phyloP scores from a whole-genome alignment of 2,329 filamentous ascomycete species.

The Scedosporium dehoogii region DNA sequence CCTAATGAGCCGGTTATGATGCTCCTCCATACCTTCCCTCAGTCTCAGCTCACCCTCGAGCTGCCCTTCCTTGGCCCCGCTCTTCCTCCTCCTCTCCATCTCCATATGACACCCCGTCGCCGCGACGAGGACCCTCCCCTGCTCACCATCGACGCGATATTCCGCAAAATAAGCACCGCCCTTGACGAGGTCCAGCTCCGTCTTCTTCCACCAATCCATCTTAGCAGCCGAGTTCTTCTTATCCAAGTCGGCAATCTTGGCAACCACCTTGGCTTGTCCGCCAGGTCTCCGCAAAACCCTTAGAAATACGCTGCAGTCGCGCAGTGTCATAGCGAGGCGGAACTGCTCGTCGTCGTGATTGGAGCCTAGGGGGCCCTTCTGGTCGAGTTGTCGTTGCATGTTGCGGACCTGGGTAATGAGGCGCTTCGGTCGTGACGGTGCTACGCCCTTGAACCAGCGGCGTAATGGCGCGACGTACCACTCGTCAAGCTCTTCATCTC shows the following conservation, averaged over 20 bases:
- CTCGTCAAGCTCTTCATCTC: neutral
- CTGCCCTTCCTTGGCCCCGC: neutral
- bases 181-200: conserved; percentile 52
- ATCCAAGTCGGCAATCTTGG: conserved; percentile 60
- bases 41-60: neutral
- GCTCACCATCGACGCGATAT: conserved; percentile 7
- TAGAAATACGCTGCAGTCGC: conserved; percentile 69
- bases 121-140: neutral
- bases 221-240: conserved; percentile 62
- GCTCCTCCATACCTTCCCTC: neutral
- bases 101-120: conserved; percentile 4
- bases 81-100: conserved; percentile 1
- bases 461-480: conserved; percentile 10
- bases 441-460: conserved; percentile 8
- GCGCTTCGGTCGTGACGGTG: conserved; percentile 16
- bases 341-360: conserved; percentile 36
- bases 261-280: conserved; percentile 10
- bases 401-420: conserved; percentile 23
- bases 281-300: conserved; percentile 30
- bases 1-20: conserved; percentile 1
- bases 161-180: conserved; percentile 58
- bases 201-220: conserved; percentile 55
- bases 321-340: conserved; percentile 65
- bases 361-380: conserved; percentile 30
- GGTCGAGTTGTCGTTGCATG: conserved; percentile 32